phyloP scores from a whole-genome alignment of 768 basidiomycete species.

The Russula sp. region DNA sequence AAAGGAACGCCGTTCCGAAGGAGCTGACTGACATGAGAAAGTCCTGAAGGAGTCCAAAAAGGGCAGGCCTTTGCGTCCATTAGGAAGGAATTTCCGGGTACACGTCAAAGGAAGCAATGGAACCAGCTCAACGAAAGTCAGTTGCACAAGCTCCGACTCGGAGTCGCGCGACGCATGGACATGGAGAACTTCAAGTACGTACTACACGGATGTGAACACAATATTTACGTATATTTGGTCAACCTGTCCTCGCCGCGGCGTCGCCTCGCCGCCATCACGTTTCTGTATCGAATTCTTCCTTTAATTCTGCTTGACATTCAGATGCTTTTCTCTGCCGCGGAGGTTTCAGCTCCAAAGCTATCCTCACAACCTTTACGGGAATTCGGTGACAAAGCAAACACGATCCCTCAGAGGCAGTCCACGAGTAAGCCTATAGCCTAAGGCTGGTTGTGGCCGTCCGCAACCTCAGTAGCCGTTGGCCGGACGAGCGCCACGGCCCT shows the following conservation, averaged over 20 bases:
- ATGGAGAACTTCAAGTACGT: too few relatives aligned
- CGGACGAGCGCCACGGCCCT: conserved; percentile 16
- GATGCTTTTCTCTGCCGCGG: conserved; percentile 8
- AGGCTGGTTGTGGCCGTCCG: neutral
- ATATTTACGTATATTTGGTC: conserved; percentile 17
- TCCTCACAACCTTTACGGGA: conserved; percentile 12
- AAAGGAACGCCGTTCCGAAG: too few relatives aligned
- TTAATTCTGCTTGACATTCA: conserved; percentile 15
- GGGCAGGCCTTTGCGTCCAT: too few relatives aligned
- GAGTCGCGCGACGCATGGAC: too few relatives aligned
- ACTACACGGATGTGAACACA: neutral
- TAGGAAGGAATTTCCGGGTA: too few relatives aligned
- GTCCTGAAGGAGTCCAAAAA: too few relatives aligned
- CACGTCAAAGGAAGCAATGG: too few relatives aligned
- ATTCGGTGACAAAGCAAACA: conserved; percentile 19
- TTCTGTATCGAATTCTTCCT: neutral
- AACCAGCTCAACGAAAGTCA: too few relatives aligned
- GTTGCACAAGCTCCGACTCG: too few relatives aligned
- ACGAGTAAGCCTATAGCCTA: neutral
- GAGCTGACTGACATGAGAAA: too few relatives aligned
- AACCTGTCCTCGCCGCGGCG: neutral
- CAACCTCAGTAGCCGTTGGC: conserved; percentile 18
- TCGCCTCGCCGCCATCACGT: conserved; percentile 2
- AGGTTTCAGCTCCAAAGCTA: conserved; percentile 12
- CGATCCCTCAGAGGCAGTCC: conserved; percentile 4